Base-by-base conservation (phyloP, 805 yeast genomes). In the Ogataea kodamae region DNA sequence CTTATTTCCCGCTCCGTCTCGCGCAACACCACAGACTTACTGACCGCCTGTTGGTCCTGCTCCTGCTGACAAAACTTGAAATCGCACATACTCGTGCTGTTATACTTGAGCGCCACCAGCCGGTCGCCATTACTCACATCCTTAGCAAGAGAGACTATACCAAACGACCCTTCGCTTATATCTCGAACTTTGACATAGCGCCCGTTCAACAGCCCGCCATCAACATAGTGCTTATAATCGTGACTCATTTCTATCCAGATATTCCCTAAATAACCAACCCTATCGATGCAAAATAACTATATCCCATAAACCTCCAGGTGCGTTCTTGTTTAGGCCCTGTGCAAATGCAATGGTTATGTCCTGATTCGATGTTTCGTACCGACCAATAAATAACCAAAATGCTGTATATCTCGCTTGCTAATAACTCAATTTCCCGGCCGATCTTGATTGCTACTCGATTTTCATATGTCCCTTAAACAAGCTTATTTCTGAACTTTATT, bases 131-230 rank as follows among this genome's bases (percentile, higher is more conserved):
- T 39, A 22, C 65, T 60, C 16, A 70, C 67, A 57, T 90, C 96
- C 49, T 77, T 78, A 7, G 96, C 97, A 16, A 90, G 68, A 2
- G 94, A 78, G 6, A 90, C 97, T 28, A 83, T 73, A 31, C 97
- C 97, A 59, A 86, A 90, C 0, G 97, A 86, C 18, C 97, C 97
- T 57, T 86, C 89, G 53, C 89, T 85, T 39, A 90, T 74, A 52
- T 79, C 85, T 38, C 75, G 77, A 14, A 87, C 68, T 48, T 80
- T 80, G 38, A 66, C 63, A 62, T 87, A 90, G 36, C 83, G 67
- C 35, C 67, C 67, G 40, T 78, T 71, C 37, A 86, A 64, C 27
- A 82, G 65, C 12, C 50, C 58, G n/a, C 65, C 67, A 12, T 52
- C 42, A 12, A 51, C 45, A 34, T 59, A 61, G 17, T 43, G 33